Evolutionary conservation across 1,139 yeast species (phyloP).

Genomic region (Candida dubliniensis): DNA sequence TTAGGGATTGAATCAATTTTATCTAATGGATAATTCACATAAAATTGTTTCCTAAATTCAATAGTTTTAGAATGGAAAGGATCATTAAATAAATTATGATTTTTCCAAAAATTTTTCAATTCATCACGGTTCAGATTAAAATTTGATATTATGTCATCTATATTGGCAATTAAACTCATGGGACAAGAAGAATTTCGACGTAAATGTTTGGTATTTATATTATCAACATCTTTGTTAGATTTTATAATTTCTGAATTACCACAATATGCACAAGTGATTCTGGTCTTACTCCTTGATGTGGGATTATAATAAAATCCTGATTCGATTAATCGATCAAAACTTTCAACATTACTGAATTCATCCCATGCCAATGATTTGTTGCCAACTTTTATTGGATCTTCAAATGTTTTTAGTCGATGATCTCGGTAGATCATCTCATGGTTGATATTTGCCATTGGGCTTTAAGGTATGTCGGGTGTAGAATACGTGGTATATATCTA

Average conservation of each 20-base stretch:
- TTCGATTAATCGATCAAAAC: constrained; percentile 37
- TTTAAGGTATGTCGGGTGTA: neutral
- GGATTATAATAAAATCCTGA: constrained; percentile 76
- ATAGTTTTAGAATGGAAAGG: constrained; percentile 29
- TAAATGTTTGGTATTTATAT: constrained; percentile 47
- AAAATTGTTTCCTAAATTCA: constrained; percentile 51
- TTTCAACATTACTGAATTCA: constrained; percentile 16
- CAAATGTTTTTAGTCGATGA: constrained; percentile 18
- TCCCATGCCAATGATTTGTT: constrained; percentile 18
- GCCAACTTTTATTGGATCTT: constrained; percentile 13
- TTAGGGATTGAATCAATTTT: constrained; percentile 37
- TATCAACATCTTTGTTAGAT: constrained; percentile 28
- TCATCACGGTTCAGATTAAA: constrained; percentile 9
- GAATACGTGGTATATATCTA: neutral
- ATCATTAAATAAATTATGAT: constrained; percentile 25
- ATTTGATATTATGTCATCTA: constrained; percentile 19
- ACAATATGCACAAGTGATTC: constrained; percentile 64
- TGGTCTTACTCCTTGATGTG: constrained; percentile 41
- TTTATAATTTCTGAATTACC: constrained; percentile 39
- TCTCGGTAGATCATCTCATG: constrained; percentile 20
- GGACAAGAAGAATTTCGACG: constrained; percentile 48
- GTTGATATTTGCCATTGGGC: constrained; percentile 1
- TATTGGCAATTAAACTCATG: constrained; percentile 29
- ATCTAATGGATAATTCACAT: constrained; percentile 59
- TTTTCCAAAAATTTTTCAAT: constrained; percentile 9